A percentile compares a stretch with the other conserved stretches of the same genome.
Conservation (phyloP, 352 stramenopile genomes). For the Globisporangium paroecandrum region DNA sequence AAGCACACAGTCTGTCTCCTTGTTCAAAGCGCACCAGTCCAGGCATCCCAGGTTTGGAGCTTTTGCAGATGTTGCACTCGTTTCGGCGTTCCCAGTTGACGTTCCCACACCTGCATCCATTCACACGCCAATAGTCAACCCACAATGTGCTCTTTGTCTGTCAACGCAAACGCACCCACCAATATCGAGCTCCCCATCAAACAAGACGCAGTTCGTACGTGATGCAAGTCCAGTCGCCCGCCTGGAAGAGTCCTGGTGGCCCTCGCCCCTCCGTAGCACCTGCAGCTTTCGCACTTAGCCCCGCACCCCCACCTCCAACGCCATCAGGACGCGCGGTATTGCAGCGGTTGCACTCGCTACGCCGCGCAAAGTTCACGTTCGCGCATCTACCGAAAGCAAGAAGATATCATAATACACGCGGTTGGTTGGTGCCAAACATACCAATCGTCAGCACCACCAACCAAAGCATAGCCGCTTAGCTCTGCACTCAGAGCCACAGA, state of each 20-base stretch:
- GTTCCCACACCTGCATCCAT: constrained; percentile 65
- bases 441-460: not conserved
- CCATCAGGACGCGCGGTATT: constrained; percentile 59
- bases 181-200: not conserved
- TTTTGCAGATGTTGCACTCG: constrained; percentile 89
- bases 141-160: not conserved
- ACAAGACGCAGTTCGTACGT: constrained; percentile 37
- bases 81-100: constrained; percentile 83
- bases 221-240: constrained; percentile 77
- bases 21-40: constrained; percentile 36
- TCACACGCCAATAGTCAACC: not conserved
- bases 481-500: not conserved
- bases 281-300: constrained; percentile 23
- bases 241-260: constrained; percentile 73
- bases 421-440: not conserved
- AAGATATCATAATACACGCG: not conserved
- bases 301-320: constrained; percentile 14
- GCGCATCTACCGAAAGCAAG: constrained; percentile 44
- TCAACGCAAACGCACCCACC: not conserved
- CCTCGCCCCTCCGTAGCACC: constrained; percentile 40
- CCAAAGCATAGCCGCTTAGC: not conserved
- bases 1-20: not conserved
- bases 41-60: constrained; percentile 62
- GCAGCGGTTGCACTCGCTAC: constrained; percentile 78
- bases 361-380: constrained; percentile 84